Conservation (phyloP, 768 basidiomycete species). For the Amanita pseudoporphyria region DNA sequence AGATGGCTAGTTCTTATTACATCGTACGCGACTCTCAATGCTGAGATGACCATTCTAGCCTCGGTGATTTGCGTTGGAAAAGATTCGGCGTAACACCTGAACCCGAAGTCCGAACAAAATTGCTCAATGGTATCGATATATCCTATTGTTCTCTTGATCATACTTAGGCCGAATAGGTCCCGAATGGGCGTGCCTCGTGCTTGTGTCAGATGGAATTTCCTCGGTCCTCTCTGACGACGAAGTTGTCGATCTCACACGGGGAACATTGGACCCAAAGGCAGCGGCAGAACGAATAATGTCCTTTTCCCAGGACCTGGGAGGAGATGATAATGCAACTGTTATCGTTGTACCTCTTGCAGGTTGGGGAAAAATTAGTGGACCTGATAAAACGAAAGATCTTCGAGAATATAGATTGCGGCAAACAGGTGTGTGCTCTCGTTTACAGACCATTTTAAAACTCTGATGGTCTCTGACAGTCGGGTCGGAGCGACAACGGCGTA, state of each 20-base stretch:
- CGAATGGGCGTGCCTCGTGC: conserved; percentile 79
- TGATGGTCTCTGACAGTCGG: conserved; percentile 32
- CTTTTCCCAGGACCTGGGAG: conserved; percentile 81
- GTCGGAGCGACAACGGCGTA: conserved; percentile 54
- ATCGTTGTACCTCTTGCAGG: conserved; percentile 88
- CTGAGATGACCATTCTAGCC: conserved; percentile 29
- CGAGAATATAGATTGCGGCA: conserved; percentile 70
- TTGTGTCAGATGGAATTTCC: conserved; percentile 92
- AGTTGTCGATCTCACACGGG: conserved; percentile 81
- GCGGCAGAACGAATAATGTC: conserved; percentile 80
- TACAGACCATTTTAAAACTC: neutral
- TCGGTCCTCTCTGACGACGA: conserved; percentile 90
- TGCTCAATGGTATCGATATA: conserved; percentile 54
- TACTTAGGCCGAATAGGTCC: conserved; percentile 35
- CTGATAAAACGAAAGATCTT: conserved; percentile 74
- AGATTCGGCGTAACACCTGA: conserved; percentile 89
- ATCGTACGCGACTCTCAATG: too few relatives aligned
- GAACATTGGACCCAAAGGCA: conserved; percentile 55
- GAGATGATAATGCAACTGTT: conserved; percentile 87
- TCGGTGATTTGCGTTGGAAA: conserved; percentile 87
- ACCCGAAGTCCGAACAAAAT: conserved; percentile 72
- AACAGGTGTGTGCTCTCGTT: conserved; percentile 34
- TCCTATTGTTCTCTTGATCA: neutral
- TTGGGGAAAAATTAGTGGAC: conserved; percentile 77
- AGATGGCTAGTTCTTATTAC: conserved; percentile 46